phyloP scores from a whole-genome alignment of 768 basidiomycete species.

The Fibroporia radiculosa region DNA sequence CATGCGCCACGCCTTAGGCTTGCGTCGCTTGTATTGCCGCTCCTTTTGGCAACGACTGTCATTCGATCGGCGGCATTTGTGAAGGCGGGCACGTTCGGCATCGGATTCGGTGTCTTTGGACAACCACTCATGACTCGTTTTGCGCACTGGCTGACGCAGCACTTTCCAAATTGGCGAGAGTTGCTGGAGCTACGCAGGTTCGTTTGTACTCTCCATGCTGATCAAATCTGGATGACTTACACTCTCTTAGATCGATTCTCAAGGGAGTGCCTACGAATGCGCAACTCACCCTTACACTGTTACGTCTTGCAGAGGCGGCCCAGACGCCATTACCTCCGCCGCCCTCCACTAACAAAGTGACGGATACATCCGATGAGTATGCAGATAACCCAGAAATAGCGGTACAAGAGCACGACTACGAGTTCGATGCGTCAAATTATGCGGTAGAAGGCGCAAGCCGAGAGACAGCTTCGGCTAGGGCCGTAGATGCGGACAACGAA shows the following conservation, averaged over 20 bases:
- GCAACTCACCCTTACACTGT: conserved; percentile 33
- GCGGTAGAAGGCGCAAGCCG: conserved; percentile 30
- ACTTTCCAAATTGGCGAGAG: conserved; percentile 29
- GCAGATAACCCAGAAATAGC: conserved; percentile 11
- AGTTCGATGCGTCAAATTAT: conserved; percentile 23
- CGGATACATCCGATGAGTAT: conserved; percentile 6
- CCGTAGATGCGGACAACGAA: conserved; percentile 34
- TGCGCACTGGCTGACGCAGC: conserved; percentile 23
- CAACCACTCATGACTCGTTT: conserved; percentile 28
- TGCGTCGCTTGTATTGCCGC: conserved; percentile 23
- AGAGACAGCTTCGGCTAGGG: conserved; percentile 43
- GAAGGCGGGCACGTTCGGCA: conserved; percentile 21
- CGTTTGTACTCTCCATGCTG: conserved; percentile 5
- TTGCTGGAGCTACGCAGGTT: conserved; percentile 30
- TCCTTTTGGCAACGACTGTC: conserved; percentile 23
- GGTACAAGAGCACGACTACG: conserved; percentile 6
- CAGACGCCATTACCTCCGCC: conserved; percentile 34
- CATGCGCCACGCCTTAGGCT: conserved; percentile 22
- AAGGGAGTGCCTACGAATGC: conserved; percentile 36
- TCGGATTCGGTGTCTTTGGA: conserved; percentile 34
- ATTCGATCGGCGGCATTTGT: conserved; percentile 24
- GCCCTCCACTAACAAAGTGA: conserved; percentile 9
- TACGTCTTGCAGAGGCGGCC: conserved; percentile 31
- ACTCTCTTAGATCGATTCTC: conserved; percentile 25
- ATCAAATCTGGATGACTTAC: background rate